Base-by-base conservation (phyloP, 2,329 filamentous ascomycete species). In the Penicillium sumatraense region DNA sequence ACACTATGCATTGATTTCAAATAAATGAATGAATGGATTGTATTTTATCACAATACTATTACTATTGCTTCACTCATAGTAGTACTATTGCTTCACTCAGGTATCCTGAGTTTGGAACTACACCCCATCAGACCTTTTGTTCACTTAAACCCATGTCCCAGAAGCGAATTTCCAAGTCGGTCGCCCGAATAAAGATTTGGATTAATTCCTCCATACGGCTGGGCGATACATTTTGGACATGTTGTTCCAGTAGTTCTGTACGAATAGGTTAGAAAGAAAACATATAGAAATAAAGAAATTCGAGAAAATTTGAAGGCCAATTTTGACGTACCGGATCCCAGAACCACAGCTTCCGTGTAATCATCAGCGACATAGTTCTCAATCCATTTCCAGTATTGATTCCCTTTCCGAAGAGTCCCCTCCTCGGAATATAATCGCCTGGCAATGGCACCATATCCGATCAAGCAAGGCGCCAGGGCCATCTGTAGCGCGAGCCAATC, bases 331-430 rank as follows among this genome's bases (percentile, higher is more conserved):
- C 89, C 86, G 51, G 82, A 85, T 20, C 90, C 91, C 3, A 85
- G 80, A 60, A 79, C 80, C 51, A 96, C 89, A 5, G 90, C 90
- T 58, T 86, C 80, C 0, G 80, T 76, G 63, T 96, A 97, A 70
- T 95, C 90, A 1, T 90, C 87, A 2, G 87, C 89, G 14, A 89
- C 84, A 69, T 97, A 98, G 68, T 91, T 96, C 69, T 93, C 81
- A 62, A 98, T 91, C 93, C 93, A 98, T 42, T 86, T 83, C 88
- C 89, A 95, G 77, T 96, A 98, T 16, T 77, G 80, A 70, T 93
- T 96, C 0, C 80, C 85, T 11, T 88, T 80, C 35, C 81, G 80
- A 46, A 78, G 66, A 31, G 86, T 89, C n/a, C 78, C 79, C 46
- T 82, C 76, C 58, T 89, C 86, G 13, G 79, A 79, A 64, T 86